Evolutionary conservation across 805 yeast species (phyloP), one percentile per base, ranked within the genome.

Genomic region (Torulaspora microellipsoides): DNA sequence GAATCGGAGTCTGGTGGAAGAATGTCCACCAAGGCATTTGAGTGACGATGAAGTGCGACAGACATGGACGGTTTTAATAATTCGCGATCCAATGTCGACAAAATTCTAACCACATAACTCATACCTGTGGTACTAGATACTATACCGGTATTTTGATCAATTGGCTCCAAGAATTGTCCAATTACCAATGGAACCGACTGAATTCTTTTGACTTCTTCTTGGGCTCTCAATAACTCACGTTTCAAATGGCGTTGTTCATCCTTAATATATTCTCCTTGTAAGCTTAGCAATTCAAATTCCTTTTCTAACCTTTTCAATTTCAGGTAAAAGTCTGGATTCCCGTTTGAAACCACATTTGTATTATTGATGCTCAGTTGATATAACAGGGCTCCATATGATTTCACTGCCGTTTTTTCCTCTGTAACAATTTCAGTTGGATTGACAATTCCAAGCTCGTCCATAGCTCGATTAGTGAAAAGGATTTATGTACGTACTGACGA

Each of bases 1-100:
- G 97, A 89, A 62, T 93, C 99, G 0, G 98, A 97, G 73, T 93
- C 99, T 25, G 99, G 99, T 23, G 99, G 99, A 60, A 93, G 72
- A 45, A 95, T 93, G 66, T 93, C 98, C 29, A 93, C 99, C 52
- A 93, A 73, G 2, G 99, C 97, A 64, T 95, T 95, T 10, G 98
- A 91, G 70, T 95, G 98, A 65, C 99, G 95, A 66, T 93, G 99
- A 53, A 93, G 75, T 1, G 99, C 99, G 27, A 93, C 99, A 11
- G 96, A 86, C 29, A 95, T 85, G 4, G 96, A 85, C 11, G 98
- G 90, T 67, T 93, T 93, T 60, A 93, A 78, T 53, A 91, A 74
- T 68, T 95, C 99, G 49, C 98, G 77, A 61, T 93, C 99, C 52
- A 93, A 75, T 0, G 99, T 95, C 7, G 96, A 88, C 50, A 93